phyloP scores from a whole-genome alignment of 176 grass and related monocot genomes.

The Eragrostis nindensis region DNA sequence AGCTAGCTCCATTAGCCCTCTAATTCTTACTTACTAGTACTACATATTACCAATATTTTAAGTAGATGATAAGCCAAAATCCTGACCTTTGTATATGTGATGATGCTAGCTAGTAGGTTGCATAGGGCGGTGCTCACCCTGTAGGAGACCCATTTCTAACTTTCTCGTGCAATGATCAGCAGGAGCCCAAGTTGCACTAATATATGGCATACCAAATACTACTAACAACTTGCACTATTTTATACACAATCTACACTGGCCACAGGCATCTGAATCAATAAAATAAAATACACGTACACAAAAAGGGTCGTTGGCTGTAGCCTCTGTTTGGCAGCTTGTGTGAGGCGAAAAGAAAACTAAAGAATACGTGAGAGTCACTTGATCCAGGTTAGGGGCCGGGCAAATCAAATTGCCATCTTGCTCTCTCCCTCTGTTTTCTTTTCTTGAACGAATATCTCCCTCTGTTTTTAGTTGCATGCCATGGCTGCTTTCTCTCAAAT shows the following conservation, averaged over 20 bases:
- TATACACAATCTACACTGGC: background rate
- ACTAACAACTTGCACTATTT: background rate
- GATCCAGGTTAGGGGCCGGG: constrained; percentile 1
- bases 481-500: background rate
- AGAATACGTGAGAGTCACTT: background rate
- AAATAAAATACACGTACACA: background rate
- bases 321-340: constrained; percentile 34
- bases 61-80: constrained; percentile 23
- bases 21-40: background rate
- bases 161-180: constrained; percentile 19
- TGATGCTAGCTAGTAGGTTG: background rate
- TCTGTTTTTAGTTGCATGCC: constrained; percentile 24
- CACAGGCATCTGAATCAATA: constrained; percentile 17
- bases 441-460: background rate
- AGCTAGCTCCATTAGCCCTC: background rate
- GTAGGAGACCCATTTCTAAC: background rate
- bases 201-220: background rate
- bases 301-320: background rate
- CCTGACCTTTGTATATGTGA: background rate
- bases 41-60: too few species aligned
- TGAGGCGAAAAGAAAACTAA: background rate
- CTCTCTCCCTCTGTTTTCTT: background rate
- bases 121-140: background rate
- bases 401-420: constrained; percentile 2
- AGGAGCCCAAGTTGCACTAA: constrained; percentile 30